Evolutionary conservation across 345 rosid species (phyloP).

Genomic region (Ceriops zippeliana): DNA sequence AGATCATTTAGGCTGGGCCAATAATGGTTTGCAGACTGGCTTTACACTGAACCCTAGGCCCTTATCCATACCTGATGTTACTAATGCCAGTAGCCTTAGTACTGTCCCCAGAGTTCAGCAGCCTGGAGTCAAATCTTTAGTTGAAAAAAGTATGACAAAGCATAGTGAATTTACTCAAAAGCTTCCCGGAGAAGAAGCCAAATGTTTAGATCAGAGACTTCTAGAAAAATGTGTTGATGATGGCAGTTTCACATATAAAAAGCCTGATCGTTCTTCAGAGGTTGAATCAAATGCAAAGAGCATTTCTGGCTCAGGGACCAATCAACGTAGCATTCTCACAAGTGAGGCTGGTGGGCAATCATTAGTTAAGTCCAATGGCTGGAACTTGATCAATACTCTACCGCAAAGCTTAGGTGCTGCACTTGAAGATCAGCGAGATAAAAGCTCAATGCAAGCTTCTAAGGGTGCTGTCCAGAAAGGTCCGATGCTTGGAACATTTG

Average conservation of each 20-base stretch:
- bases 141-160: constrained; percentile 37
- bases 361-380: constrained; percentile 37
- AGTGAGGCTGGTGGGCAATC: constrained; percentile 33
- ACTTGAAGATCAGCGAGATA: constrained; percentile 31
- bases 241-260: constrained; percentile 37
- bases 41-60: constrained; percentile 25
- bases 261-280: constrained; percentile 34
- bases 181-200: constrained; percentile 38
- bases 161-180: constrained; percentile 34
- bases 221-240: constrained; percentile 44
- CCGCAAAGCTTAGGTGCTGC: constrained; percentile 19
- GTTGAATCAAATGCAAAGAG: constrained; percentile 36
- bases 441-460: constrained; percentile 31
- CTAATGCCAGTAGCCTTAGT: constrained; percentile 19
- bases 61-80: constrained; percentile 26
- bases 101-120: constrained; percentile 31
- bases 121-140: constrained; percentile 29
- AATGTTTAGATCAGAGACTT: constrained; percentile 37
- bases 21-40: constrained; percentile 29
- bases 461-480: constrained; percentile 23
- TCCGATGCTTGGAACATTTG: constrained; percentile 23
- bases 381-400: constrained; percentile 40
- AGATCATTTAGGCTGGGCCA: constrained; percentile 31
- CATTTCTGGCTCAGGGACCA: constrained; percentile 31
- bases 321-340: constrained; percentile 26